These are phyloP conservation scores for Ganoderma sp. DNA, from an alignment of 1,284 basidiomycete species.

Conservation along the genomic window DNA sequence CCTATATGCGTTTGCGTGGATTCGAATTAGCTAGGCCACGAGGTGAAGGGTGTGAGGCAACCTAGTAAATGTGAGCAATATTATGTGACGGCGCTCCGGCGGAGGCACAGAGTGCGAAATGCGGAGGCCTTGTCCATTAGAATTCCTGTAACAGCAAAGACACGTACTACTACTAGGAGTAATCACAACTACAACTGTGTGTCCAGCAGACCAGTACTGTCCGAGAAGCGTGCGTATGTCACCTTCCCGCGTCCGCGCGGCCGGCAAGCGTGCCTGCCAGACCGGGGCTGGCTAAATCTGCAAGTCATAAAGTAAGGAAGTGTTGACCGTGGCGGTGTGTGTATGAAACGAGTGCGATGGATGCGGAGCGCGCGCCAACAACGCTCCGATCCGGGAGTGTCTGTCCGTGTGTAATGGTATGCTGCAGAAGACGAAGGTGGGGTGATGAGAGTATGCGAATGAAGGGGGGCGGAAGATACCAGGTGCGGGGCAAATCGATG, in stretches of 20 bases:
- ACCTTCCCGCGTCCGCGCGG: background rate
- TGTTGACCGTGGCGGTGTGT: background rate
- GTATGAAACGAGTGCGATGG: slow-evolving; percentile 5
- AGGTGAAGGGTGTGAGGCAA: no score
- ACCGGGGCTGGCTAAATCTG: background rate
- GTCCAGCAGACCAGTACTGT: background rate
- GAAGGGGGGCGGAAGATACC: background rate
- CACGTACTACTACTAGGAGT: background rate
- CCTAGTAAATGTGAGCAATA: no score
- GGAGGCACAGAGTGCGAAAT: slow-evolving; percentile 1
- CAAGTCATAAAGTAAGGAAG: background rate
- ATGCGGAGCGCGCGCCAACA: background rate
- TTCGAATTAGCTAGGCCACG: background rate
- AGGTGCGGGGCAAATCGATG: background rate
- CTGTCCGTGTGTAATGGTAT: slow-evolving; percentile 3
- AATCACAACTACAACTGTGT: background rate
- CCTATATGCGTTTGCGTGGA: background rate
- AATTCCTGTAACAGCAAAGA: slow-evolving; percentile 1
- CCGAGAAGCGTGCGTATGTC: background rate
- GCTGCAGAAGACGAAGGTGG: background rate
- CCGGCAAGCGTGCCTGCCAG: background rate
- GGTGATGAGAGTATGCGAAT: background rate
- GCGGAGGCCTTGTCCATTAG: background rate
- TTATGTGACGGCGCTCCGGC: background rate
- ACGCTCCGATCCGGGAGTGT: background rate